Evolutionary conservation across 1,284 basidiomycete species (phyloP).

Genomic region (Tilletia horrida): DNA sequence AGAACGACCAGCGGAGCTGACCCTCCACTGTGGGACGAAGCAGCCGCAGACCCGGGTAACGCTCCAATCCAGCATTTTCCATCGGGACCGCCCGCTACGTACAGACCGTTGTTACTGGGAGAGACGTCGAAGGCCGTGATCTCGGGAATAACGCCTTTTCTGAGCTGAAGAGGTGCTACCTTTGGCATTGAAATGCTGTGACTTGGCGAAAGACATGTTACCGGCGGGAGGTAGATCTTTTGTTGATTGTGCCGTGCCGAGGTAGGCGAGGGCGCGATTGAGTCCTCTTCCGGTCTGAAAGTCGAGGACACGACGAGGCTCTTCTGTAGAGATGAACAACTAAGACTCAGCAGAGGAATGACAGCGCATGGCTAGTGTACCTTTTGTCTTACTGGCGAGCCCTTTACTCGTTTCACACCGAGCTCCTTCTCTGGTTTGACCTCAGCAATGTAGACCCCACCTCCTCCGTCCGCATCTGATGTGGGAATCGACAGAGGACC

Average conservation of each 20-base stretch:
- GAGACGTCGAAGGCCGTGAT: constrained; percentile 37
- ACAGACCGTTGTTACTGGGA: constrained; percentile 27
- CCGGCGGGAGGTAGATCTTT: constrained; percentile 25
- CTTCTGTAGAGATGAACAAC: constrained; percentile 18
- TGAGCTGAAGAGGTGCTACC: constrained; percentile 24
- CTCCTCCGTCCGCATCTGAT: constrained; percentile 10
- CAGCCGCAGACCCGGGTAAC: background rate
- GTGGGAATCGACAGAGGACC: constrained; percentile 52
- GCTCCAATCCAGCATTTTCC: constrained; percentile 30
- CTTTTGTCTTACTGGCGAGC: constrained; percentile 1
- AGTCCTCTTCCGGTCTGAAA: background rate
- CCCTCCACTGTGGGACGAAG: constrained; percentile 14
- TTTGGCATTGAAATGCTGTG: no score
- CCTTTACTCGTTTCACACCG: constrained; percentile 23
- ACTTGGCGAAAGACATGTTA: background rate
- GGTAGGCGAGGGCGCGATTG: constrained; percentile 8
- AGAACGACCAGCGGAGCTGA: constrained; percentile 27
- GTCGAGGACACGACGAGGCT: constrained; percentile 27
- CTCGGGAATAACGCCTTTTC: constrained; percentile 29
- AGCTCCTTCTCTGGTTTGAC: constrained; percentile 23
- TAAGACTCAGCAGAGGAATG: background rate
- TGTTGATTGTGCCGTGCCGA: background rate
- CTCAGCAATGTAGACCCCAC: constrained; percentile 14
- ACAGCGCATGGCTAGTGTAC: background rate
- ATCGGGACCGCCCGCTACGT: constrained; percentile 34